phyloP scores from a whole-genome alignment of 495 filamentous ascomycete genomes.

The Podospora pseudoanserina region DNA sequence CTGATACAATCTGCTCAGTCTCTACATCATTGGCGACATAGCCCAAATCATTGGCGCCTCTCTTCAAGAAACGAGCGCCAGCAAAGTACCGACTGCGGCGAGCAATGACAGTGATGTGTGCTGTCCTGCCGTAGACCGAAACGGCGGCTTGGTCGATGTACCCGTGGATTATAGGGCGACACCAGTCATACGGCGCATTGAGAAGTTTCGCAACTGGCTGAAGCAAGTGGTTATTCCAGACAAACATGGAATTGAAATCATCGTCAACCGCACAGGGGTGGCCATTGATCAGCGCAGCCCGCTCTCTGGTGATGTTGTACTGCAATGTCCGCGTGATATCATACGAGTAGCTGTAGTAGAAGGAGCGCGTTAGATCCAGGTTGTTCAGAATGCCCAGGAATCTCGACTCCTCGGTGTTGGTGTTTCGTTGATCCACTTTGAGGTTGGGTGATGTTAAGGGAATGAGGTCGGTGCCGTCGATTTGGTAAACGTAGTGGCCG shows the following conservation, averaged over 20 bases:
- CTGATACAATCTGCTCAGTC: slow-evolving; percentile 96
- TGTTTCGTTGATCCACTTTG: slow-evolving; percentile 71
- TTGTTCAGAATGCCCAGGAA: slow-evolving; percentile 87
- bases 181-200: slow-evolving; percentile 89
- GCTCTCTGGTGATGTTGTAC: slow-evolving; percentile 83
- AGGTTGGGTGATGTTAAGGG: slow-evolving; percentile 71
- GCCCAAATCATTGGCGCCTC: slow-evolving; percentile 90
- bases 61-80: slow-evolving; percentile 89
- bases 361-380: slow-evolving; percentile 81
- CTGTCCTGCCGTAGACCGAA: slow-evolving; percentile 74
- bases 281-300: slow-evolving; percentile 64
- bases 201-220: slow-evolving; percentile 66
- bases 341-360: slow-evolving; percentile 99
- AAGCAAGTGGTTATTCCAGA: slow-evolving; percentile 93
- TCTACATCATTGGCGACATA: slow-evolving; percentile 99
- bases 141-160: slow-evolving; percentile 90
- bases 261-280: slow-evolving; percentile 51
- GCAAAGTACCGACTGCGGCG: slow-evolving; percentile 91
- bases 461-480: slow-evolving; percentile 92
- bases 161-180: slow-evolving; percentile 90
- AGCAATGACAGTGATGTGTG: slow-evolving; percentile 91
- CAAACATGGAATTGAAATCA: slow-evolving; percentile 91
- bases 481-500: slow-evolving; percentile 91
- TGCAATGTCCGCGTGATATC: slow-evolving; percentile 92
- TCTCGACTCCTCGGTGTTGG: slow-evolving; percentile 81